phyloP scores from a whole-genome alignment of 176 grass and related monocot genomes.

The Musa itinerans region DNA sequence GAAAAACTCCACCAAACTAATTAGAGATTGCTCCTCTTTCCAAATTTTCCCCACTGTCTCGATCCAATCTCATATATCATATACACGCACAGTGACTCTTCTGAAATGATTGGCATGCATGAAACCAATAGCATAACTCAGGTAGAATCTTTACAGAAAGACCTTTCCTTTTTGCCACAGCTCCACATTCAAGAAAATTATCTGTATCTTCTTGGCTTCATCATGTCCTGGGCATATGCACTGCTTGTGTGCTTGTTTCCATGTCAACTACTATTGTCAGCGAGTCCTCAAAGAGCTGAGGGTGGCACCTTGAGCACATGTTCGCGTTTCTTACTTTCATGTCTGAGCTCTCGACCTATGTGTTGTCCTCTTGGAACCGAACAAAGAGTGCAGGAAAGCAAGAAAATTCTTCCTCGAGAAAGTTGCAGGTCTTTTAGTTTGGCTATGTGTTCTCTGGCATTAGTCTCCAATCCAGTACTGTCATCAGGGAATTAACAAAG shows the following conservation, averaged over 20 bases:
- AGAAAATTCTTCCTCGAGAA: constrained; percentile 37
- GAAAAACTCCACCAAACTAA: too few relatives aligned
- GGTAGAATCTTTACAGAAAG: too few relatives aligned
- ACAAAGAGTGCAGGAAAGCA: constrained; percentile 23
- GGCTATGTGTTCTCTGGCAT: constrained; percentile 42
- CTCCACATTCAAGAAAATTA: constrained; percentile 2
- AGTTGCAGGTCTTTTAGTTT: constrained; percentile 31
- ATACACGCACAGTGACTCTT: too few relatives aligned
- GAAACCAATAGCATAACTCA: too few relatives aligned
- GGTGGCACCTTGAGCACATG: constrained; percentile 33
- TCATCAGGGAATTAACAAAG: constrained; percentile 38
- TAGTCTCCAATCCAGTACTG: constrained; percentile 26
- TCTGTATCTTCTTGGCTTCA: constrained; percentile 40
- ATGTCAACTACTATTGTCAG: not conserved
- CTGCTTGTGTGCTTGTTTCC: not conserved
- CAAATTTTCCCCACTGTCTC: too few relatives aligned
- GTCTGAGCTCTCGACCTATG: constrained; percentile 28
- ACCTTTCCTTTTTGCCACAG: constrained; percentile 13
- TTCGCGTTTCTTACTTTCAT: constrained; percentile 20
- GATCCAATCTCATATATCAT: too few relatives aligned
- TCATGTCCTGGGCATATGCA: constrained; percentile 41
- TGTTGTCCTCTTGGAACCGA: constrained; percentile 32
- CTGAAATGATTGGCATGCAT: too few relatives aligned
- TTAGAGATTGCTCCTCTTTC: too few relatives aligned
- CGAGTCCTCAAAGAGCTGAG: not conserved